Percentiles rank a stretch among this genome's conserved stretches.
phyloP scores from a whole-genome alignment of 345 rosid species.

The Dovyalis caffra region DNA sequence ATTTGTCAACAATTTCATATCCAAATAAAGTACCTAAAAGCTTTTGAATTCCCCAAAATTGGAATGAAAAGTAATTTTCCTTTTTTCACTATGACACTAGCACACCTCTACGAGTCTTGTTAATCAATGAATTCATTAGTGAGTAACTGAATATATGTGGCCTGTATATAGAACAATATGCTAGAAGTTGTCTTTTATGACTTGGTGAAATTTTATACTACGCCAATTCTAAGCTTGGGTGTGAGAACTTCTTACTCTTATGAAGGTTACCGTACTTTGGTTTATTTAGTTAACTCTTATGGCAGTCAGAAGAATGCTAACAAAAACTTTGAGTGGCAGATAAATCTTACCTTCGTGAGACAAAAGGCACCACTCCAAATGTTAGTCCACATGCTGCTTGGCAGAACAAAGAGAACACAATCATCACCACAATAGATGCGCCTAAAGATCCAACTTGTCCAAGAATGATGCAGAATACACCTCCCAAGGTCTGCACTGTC shows the following conservation, averaged over 20 bases:
- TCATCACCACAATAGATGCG: conserved; percentile 58
- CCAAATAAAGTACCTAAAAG: no score
- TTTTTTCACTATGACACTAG: no score
- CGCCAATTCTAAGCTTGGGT: not conserved
- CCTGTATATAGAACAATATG: no score
- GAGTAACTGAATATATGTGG: no score
- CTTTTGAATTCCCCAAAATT: no score
- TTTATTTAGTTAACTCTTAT: no score
- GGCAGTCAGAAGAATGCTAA: not conserved
- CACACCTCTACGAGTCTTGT: no score
- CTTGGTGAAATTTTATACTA: not conserved
- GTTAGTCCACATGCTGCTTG: conserved; percentile 94
- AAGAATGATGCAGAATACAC: conserved; percentile 65
- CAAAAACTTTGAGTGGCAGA: not conserved
- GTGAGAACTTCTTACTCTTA: not conserved
- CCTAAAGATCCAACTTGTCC: conserved; percentile 50
- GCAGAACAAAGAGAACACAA: conserved; percentile 68
- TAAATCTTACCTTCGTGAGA: conserved; percentile 36
- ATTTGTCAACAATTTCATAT: no score
- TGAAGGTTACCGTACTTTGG: no score
- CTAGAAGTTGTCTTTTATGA: no score
- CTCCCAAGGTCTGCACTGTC: conserved; percentile 71
- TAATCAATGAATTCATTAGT: no score
- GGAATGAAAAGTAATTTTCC: no score
- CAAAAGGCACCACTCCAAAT: conserved; percentile 85